Base-by-base conservation (phyloP, 179 eudicot species). In the Silene noctiflora region DNA sequence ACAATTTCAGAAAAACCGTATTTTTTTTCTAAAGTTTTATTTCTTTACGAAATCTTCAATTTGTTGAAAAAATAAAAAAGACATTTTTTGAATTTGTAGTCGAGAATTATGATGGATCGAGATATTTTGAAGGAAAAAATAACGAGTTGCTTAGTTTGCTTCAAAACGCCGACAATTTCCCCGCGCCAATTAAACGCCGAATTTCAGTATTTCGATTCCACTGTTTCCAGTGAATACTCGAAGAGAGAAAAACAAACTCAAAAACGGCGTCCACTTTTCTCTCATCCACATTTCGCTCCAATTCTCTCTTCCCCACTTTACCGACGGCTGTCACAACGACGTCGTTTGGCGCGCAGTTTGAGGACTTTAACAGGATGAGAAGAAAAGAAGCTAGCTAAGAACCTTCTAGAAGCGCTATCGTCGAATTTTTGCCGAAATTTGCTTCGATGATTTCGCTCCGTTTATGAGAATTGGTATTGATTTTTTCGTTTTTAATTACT, bases 401-500 rank as follows among this genome's bases (percentile, higher is more conserved):
- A 78, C 84, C 85, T 12, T 92, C 99, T 35, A 81, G 99, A 74
- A 75, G 73, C 68, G 99, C 99, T 27, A 96, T 83, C 0, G 97
- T 93, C 7, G 95, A 95, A 75, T 95, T 31, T 95, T 95, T 31
- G 90, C 86, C 12, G 97, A 95, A 74, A 86, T 95, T 90, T 97
- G 97, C 4, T 92, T 95, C 27, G 75, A 81, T 69, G 97, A 95
- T 78, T 93, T 93, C 72, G 85, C 90, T 25, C 99, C 97, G 19
- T 93, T 93, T 81, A 91, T 85, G 95, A 97, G 99, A 69, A 95
- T 95, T 60, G 99, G 99, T 95, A 90, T 29, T 13, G 31, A 2
- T 59, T 20, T 5, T 1, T 8, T 42, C 13, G 11, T 42, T 42
- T 10, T 42, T 42, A 42, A 73, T 22, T 10, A 9, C 48, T 42